These are phyloP conservation scores for Diplotaxis tenuifolia DNA, from an alignment of 345 rosid genomes.

Conservation along the genomic window DNA sequence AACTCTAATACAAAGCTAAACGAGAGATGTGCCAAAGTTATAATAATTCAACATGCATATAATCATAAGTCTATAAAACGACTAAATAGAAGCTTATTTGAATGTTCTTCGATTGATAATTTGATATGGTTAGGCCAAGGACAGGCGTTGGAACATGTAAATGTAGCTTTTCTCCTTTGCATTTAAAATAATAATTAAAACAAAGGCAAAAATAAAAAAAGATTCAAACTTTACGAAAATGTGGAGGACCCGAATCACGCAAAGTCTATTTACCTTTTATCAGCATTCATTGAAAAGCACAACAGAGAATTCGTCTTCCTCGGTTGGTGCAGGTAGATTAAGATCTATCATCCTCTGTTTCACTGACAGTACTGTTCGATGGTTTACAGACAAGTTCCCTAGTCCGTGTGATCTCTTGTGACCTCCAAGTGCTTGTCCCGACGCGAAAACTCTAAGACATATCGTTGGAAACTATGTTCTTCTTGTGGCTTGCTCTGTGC, in stretches of 20 bases:
- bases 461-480: conserved; percentile 44
- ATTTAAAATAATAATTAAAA: conserved; percentile 28
- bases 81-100: conserved; percentile 25
- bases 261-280: conserved; percentile 43
- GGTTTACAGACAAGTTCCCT: conserved; percentile 38
- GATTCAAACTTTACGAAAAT: conserved; percentile 49
- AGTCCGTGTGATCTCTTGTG: conserved; percentile 85
- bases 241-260: conserved; percentile 44
- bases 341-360: conserved; percentile 69
- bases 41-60: background rate
- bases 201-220: conserved; percentile 27
- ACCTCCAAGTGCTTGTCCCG: conserved; percentile 98
- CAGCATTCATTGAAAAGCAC: conserved; percentile 63
- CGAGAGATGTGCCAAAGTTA: background rate
- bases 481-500: conserved; percentile 91
- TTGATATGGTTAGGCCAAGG: conserved; percentile 48
- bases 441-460: conserved; percentile 73
- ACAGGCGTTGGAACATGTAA: conserved; percentile 50
- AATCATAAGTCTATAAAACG: conserved; percentile 14
- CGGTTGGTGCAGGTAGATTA: conserved; percentile 83
- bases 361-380: conserved; percentile 18
- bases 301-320: conserved; percentile 74
- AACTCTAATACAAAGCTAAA: background rate
- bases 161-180: conserved; percentile 39
- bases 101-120: conserved; percentile 29